Base-by-base conservation (phyloP, 306 rosid species). In the Gastrolobium villosum region DNA sequence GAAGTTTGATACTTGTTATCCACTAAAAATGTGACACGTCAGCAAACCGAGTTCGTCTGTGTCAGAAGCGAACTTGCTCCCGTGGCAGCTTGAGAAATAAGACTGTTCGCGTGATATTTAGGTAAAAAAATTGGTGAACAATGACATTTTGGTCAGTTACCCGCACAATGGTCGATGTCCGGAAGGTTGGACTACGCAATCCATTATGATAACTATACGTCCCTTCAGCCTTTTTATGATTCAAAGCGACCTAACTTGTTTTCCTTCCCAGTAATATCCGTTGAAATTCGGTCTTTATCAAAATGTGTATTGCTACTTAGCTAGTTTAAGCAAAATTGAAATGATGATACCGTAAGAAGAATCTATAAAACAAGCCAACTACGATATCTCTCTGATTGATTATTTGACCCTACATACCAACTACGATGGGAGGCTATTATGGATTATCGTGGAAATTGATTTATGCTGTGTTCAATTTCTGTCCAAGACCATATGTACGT, bases 211-310 rank as follows among this genome's bases (percentile, higher is more conserved):
- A 40, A 45, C 15, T 45, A 34, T 20, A 48, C 15, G n/a, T 45
- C 43, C 30, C 45, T 74, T 59, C 8, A 44, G 5, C 15, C 26
- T 57, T 44, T 62, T 41, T 1, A 30, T 11, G 44, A 64, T 50
- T 49, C 45, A 64, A 34, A 50, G 64, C 31, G 10, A 50, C 14
- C 62, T 37, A 34, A 28, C 54, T 37, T 20, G 54, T 8, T 28
- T 52, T 13, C 63, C 20, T 57, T 7, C 34, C 34, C 9, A 20
- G 2, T 8, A 63, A 8, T 55, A 79, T 48, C 56, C 72, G 84
- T 81, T 74, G 84, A 81, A 81, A 66, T 56, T 46, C 3, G 48
- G 84, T 74, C 84, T 31, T 31, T 56, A 56, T 81, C 84, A 73
- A 65, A 44, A 32, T 32, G 59, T 11, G 56, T 48, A 46, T 46